These are phyloP conservation scores for Miscanthus lutarioriparius DNA, from an alignment of 176 grass and related monocot genomes.

Conservation along the genomic window DNA sequence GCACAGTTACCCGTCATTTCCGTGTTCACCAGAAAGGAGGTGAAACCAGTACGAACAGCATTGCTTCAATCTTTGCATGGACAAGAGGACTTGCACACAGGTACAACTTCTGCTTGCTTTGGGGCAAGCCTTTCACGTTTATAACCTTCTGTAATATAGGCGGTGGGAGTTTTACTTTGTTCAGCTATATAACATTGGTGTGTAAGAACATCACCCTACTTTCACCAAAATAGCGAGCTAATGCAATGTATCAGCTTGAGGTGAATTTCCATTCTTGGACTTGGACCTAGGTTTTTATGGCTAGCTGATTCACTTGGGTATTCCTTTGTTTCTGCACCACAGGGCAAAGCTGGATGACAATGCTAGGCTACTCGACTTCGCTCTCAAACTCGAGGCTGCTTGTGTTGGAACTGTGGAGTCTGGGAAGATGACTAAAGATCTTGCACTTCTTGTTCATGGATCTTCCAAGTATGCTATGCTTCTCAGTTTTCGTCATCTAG, in stretches of 20 bases:
- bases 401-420: conserved; percentile 85
- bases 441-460: conserved; percentile 89
- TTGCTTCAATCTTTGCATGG: conserved; percentile 99
- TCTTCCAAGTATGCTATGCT: conserved; percentile 63
- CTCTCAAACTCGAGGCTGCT: conserved; percentile 79
- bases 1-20: conserved; percentile 96
- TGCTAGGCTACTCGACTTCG: conserved; percentile 76
- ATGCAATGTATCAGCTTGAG: background rate
- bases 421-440: conserved; percentile 99
- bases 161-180: conserved; percentile 3
- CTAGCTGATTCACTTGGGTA: background rate
- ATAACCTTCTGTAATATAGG: background rate
- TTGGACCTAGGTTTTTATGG: background rate
- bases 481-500: background rate
- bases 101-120: conserved; percentile 33
- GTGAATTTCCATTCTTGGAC: background rate
- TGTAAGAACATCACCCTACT: background rate
- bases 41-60: conserved; percentile 99
- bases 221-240: conserved; percentile 9
- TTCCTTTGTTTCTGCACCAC: conserved; percentile 16
- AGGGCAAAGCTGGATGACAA: conserved; percentile 96
- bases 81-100: conserved; percentile 93
- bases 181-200: background rate
- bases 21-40: conserved; percentile 91
- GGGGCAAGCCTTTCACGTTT: background rate